These are phyloP conservation scores for Nigrospora oryzae DNA, from an alignment of 2,329 filamentous ascomycete genomes.

Conservation along the genomic window DNA sequence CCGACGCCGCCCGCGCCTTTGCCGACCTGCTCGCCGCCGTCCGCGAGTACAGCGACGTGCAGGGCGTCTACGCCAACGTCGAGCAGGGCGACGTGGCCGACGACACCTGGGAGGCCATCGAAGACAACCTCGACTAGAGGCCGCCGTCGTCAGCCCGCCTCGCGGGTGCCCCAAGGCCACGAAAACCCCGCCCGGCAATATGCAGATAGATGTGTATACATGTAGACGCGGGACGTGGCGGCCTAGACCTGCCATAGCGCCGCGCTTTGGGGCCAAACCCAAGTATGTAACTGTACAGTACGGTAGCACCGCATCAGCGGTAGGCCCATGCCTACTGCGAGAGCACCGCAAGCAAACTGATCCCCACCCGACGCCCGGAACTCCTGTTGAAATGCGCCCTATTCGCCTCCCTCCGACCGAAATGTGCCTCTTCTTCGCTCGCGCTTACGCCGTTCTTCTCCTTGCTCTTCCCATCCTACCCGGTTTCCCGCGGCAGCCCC, in stretches of 20 bases:
- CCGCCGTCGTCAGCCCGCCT: too few species aligned
- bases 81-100: slow-evolving; percentile 40
- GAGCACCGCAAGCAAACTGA: neutral
- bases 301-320: neutral
- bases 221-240: neutral
- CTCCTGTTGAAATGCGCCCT: neutral
- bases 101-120: slow-evolving; percentile 44
- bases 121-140: slow-evolving; percentile 37
- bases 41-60: slow-evolving; percentile 63
- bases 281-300: neutral
- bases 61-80: slow-evolving; percentile 71
- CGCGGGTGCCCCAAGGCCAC: neutral
- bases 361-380: neutral
- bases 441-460: too few species aligned
- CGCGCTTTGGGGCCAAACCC: too few species aligned
- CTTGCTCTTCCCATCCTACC: neutral
- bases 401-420: too few species aligned
- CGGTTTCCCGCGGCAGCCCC: slow-evolving; percentile 2
- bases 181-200: neutral
- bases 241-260: too few species aligned
- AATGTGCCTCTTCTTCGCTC: neutral
- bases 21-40: slow-evolving; percentile 49
- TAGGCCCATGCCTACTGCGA: too few species aligned
- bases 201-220: neutral
- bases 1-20: slow-evolving; percentile 47